Base-by-base conservation (phyloP, 2,329 filamentous ascomycete species). In the Exserohilum turcica region DNA sequence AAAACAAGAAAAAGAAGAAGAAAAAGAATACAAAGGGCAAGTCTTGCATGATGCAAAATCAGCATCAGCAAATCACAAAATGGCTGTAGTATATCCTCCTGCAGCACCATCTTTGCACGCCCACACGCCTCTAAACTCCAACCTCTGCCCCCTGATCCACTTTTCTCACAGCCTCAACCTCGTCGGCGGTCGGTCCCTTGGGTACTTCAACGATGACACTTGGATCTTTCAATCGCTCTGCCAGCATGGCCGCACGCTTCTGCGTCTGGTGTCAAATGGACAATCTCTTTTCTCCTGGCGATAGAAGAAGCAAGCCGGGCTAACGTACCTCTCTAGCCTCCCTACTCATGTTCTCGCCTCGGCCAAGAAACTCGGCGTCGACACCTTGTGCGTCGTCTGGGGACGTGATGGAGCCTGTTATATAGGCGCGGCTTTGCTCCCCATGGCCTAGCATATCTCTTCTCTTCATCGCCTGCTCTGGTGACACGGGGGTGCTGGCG, bases 141-240 rank as follows among this genome's bases (percentile, higher is more conserved):
- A 13, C n/a, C n/a, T 16, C 6, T 6, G 15, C 7, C 7, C 12
- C 13, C 42, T 6, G 60, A 18, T 62, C 65, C 37, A 52, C 61
- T 27, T 57, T 63, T 37, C 60, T 61, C 15, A 70, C 69, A 55
- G 71, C 71, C 48, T 75, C 74, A 2, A 80, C 71, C 56, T 79
- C 78, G 39, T 78, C 77, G 0, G 78, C 74, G 1, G 72, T 75
- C 21, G 78, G 78, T 10, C 72, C 74, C 33, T 70, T 59, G 1
- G 78, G 78, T 10, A 80, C 64, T 61, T 80, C 75, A 5, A 79
- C 76, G 37, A 80, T 67, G 1, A 80, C 77, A 18, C 77, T 73
- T 0, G 77, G 75, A 52, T 80, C 76, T 36, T 68, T 69, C 19
- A 73, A 71, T 3, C 77, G 66, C 8, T 66, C 63, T 0, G 70